These are phyloP conservation scores for Silene conica DNA, from an alignment of 148 eudicot species.

Conservation along the genomic window DNA sequence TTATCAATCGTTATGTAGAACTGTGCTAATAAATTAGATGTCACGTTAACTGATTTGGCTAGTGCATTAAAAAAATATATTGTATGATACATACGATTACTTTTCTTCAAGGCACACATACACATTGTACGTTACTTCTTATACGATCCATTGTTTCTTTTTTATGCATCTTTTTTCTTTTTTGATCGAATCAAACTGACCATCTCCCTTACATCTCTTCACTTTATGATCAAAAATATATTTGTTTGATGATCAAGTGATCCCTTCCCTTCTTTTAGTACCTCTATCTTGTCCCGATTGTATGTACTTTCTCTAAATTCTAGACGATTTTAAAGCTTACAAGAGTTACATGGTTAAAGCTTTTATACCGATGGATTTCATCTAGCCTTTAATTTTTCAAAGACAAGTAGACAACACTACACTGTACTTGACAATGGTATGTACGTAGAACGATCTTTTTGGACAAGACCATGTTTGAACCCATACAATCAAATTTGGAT, in stretches of 20 bases:
- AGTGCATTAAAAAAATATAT: no score
- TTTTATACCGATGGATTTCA: not conserved
- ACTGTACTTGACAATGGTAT: not conserved
- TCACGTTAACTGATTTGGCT: no score
- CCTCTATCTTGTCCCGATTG: slow-evolving; percentile 12
- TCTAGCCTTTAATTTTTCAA: not conserved
- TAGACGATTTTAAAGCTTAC: slow-evolving; percentile 24
- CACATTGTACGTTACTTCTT: not conserved
- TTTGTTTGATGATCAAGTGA: slow-evolving; percentile 10
- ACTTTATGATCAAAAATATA: slow-evolving; percentile 29
- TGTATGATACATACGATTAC: no score
- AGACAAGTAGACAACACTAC: not conserved
- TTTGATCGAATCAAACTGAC: slow-evolving; percentile 37
- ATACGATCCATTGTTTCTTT: slow-evolving; percentile 1
- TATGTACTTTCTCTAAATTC: slow-evolving; percentile 25
- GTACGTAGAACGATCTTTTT: not conserved
- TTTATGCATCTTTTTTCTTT: slow-evolving; percentile 7
- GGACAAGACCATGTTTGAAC: slow-evolving; percentile 1
- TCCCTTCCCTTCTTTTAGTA: slow-evolving; percentile 31
- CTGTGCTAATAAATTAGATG: no score
- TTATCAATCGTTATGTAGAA: no score
- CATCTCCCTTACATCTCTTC: slow-evolving; percentile 27
- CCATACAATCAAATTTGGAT: no score
- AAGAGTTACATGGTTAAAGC: slow-evolving; percentile 1
- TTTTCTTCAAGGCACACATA: not conserved